Base-by-base conservation (phyloP, 208 protist species). In the Acanthamoeba royreba region DNA sequence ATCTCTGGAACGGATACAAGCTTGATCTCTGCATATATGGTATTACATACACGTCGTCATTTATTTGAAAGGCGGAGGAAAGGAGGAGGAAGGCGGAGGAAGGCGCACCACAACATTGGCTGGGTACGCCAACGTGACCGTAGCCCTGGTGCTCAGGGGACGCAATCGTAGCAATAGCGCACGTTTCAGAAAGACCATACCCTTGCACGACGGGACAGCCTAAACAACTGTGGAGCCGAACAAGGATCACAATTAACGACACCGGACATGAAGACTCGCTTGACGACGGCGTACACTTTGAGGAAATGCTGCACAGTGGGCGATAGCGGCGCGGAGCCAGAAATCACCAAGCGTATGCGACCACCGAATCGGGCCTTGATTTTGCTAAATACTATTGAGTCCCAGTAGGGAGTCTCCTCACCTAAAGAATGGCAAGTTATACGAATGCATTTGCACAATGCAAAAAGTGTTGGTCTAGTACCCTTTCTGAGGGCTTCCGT, bases 1-100 rank as follows among this genome's bases (percentile, higher is more conserved):
- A 98, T 98, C n/a, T 98, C 97, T 15, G 72, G 72, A 9, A 83
- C 72, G 92, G 98, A 97, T 1, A 97, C 96, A 8, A 99, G 95
- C 95, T 98, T 98, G 63, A 99, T 42, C 94, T 99, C 96, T 93
- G 25, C 72, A 96, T 7, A 38, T 8, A 35, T 77, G 35, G 1
- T 3, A 25, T 25, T 25, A 1, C 25, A n/a, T n/a, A n/a, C n/a
- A n/a, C n/a, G n/a, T n/a, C n/a, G n/a, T n/a, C n/a, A n/a, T n/a
- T n/a, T n/a, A n/a, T n/a, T n/a, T n/a, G n/a, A n/a, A n/a, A n/a
- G n/a, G n/a, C n/a, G n/a, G n/a, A n/a, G n/a, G n/a, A n/a, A n/a
- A n/a, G n/a, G n/a, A n/a, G n/a, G n/a, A n/a, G n/a, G n/a, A n/a
- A n/a, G n/a, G n/a, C n/a, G n/a, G n/a, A n/a, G 8, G 63, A n/a